These are phyloP conservation scores for Trichoderma sp. DNA, from an alignment of 2,329 filamentous ascomycete species.

Conservation along the genomic window DNA sequence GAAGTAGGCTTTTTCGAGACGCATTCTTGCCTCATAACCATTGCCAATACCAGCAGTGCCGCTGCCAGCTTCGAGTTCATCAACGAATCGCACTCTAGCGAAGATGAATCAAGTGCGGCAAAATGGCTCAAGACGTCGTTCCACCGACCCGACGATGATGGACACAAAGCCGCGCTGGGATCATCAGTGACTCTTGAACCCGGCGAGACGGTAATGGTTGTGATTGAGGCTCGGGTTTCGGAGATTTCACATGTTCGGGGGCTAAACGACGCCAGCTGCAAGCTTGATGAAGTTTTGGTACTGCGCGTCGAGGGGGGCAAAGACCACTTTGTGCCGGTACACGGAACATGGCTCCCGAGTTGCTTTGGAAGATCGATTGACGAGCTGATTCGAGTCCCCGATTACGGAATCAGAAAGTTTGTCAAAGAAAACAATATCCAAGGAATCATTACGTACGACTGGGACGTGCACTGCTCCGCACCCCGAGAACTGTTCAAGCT, in stretches of 20 bases:
- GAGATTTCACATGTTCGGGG: conserved; percentile 65
- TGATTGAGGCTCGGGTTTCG: conserved; percentile 69
- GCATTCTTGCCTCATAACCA: conserved; percentile 70
- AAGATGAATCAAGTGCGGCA: conserved; percentile 39
- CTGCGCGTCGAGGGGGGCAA: conserved; percentile 81
- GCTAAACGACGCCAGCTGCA: conserved; percentile 69
- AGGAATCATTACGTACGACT: conserved; percentile 58
- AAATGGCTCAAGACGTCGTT: conserved; percentile 75
- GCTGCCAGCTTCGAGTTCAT: conserved; percentile 79
- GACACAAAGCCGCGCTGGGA: conserved; percentile 41
- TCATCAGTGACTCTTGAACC: conserved; percentile 73
- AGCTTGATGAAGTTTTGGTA: conserved; percentile 84
- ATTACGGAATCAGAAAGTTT: conserved; percentile 71
- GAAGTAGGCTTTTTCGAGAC: conserved; percentile 69
- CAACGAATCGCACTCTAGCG: conserved; percentile 59
- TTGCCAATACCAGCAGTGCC: conserved; percentile 90
- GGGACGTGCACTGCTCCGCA: conserved; percentile 72
- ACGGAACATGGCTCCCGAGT: conserved; percentile 77
- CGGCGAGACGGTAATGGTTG: conserved; percentile 76
- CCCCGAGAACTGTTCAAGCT: conserved; percentile 88
- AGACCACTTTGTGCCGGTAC: conserved; percentile 88
- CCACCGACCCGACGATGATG: conserved; percentile 47
- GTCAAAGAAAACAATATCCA: conserved; percentile 44
- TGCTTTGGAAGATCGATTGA: conserved; percentile 85
- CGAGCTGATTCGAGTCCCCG: conserved; percentile 84